Evolutionary conservation across 805 yeast species (phyloP).

Genomic region (Wickerhamomyces canadensis): DNA sequence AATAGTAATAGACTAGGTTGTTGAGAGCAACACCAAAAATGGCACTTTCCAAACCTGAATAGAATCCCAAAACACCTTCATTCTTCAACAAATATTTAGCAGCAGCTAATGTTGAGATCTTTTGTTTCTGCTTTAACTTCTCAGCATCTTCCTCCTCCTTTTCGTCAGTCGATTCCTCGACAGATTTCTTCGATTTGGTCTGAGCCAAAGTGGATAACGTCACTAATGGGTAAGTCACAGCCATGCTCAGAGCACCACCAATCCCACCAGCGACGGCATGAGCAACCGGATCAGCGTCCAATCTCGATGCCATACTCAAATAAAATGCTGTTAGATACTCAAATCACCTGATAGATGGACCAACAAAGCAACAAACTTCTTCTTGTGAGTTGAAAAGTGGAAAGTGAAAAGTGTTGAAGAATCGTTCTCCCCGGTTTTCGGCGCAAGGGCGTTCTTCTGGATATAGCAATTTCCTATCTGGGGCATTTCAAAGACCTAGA

Average conservation of each 20-base stretch:
- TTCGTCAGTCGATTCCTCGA: slow-evolving; percentile 9
- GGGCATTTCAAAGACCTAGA: too few species aligned
- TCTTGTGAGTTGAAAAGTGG: too few species aligned
- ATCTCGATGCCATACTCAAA: slow-evolving; percentile 22
- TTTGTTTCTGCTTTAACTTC: slow-evolving; percentile 9
- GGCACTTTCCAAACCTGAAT: slow-evolving; percentile 85
- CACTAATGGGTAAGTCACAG: slow-evolving; percentile 84
- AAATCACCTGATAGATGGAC: too few species aligned
- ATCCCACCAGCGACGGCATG: slow-evolving; percentile 96
- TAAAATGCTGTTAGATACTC: too few species aligned
- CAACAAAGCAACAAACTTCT: too few species aligned
- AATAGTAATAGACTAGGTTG: slow-evolving; percentile 85
- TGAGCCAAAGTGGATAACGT: slow-evolving; percentile 87
- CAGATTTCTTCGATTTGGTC: slow-evolving; percentile 31
- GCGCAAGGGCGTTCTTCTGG: too few species aligned
- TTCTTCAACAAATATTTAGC: slow-evolving; percentile 43
- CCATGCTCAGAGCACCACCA: slow-evolving; percentile 85
- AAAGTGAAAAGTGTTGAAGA: too few species aligned
- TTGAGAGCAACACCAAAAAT: slow-evolving; percentile 80
- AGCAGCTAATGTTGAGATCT: slow-evolving; percentile 29
- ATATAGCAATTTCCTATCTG: too few species aligned
- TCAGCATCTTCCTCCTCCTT: slow-evolving; percentile 13
- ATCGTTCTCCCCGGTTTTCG: too few species aligned
- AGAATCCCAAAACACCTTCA: slow-evolving; percentile 65
- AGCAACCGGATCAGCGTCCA: slow-evolving; percentile 35